phyloP scores from a whole-genome alignment of 768 basidiomycete species.

The Amanita exitialis region DNA sequence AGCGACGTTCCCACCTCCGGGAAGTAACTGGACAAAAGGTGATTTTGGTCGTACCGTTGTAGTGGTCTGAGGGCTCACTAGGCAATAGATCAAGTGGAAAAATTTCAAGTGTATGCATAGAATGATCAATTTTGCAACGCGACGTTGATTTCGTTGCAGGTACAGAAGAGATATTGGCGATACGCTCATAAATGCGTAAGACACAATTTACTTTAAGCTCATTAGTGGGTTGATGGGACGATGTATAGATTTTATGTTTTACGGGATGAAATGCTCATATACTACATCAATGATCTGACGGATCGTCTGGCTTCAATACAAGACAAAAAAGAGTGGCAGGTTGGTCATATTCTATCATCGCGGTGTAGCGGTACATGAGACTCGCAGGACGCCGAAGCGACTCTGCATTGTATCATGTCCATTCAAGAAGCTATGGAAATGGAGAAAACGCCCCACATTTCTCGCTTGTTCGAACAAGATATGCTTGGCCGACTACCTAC shows the following conservation, averaged over 20 bases:
- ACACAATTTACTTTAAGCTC: slow-evolving; percentile 7
- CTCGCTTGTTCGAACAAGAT: slow-evolving; percentile 60
- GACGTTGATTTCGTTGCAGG: slow-evolving; percentile 23
- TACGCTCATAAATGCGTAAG: slow-evolving; percentile 81
- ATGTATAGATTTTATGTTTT: slow-evolving; percentile 72
- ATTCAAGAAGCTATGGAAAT: slow-evolving; percentile 77
- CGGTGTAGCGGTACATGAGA: background rate
- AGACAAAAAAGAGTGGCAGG: slow-evolving; percentile 65
- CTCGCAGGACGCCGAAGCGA: slow-evolving; percentile 73
- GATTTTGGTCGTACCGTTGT: slow-evolving; percentile 8
- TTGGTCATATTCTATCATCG: slow-evolving; percentile 15
- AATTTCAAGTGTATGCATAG: slow-evolving; percentile 60
- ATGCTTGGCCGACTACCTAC: slow-evolving; percentile 63
- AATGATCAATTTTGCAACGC: background rate
- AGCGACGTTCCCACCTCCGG: slow-evolving; percentile 55
- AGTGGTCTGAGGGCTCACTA: slow-evolving; percentile 6
- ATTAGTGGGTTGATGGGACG: background rate
- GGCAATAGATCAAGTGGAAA: slow-evolving; percentile 63
- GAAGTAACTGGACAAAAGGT: slow-evolving; percentile 64
- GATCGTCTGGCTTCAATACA: slow-evolving; percentile 37
- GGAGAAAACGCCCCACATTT: slow-evolving; percentile 41
- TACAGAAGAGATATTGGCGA: slow-evolving; percentile 84
- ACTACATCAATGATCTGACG: slow-evolving; percentile 52
- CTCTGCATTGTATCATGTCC: slow-evolving; percentile 76
- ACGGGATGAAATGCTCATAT: slow-evolving; percentile 72